Base-by-base conservation (phyloP, 1,284 basidiomycete genomes). In the Moesziomyces globuligerus region DNA sequence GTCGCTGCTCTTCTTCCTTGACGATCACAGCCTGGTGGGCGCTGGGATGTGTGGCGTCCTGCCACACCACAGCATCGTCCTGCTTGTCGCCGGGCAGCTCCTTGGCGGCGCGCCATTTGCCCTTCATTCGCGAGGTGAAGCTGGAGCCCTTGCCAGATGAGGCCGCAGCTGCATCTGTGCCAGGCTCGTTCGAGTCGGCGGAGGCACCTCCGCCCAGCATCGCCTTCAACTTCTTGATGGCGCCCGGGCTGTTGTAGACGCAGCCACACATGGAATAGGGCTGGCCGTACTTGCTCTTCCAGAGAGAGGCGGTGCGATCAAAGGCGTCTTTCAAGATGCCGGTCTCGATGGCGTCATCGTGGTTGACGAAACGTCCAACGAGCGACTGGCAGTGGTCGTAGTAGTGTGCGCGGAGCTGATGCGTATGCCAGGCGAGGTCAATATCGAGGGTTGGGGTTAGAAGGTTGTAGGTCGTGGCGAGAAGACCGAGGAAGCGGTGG, bases 371-470 rank as follows among this genome's bases (percentile, higher is more conserved):
- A n/a, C 70, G 70, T 10, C 70, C 75, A 25, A 74, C 51, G n/a
- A 52, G 44, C n/a, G n/a, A 21, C 24, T 64, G 53, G 7, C 50
- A 60, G 23, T 77, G 67, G 9, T 55, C 44, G 41, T 60, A 54
- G 48, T 77, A 79, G 5, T 36, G 23, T 1, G 45, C 39, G 15
- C 51, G 41, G 11, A 79, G 69, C 49, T 70, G 64, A 38, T 79
- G 76, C 3, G 76, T 77, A 39, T 79, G 76, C 72, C 74, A 79
- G 40, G 39, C 48, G 11, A 79, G 67, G 46, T 79, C 76, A 28
- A 79, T 77, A 34, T 79, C 76, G 21, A 79, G 44, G 7, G 75
- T 77, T 1, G 75, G 76, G 34, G 62, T 60, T 11, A 74, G 57
- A 32, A 73, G 38, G 4, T 48, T 48, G 32, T 41, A 29, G 17